Conservation (phyloP, 441 rosid genomes). For the Sinapis alba region DNA sequence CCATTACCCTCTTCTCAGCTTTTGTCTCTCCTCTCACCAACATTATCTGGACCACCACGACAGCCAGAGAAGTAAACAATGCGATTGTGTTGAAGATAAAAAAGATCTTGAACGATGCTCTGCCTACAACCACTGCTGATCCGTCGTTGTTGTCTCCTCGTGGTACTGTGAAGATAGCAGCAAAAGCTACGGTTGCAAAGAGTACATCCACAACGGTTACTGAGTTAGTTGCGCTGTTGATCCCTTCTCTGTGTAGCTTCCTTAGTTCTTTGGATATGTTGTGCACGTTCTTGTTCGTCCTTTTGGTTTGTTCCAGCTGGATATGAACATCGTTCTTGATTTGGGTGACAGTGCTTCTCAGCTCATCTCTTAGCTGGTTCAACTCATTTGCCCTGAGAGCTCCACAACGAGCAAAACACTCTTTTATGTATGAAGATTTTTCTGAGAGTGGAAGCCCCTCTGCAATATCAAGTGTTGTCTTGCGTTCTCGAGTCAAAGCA, state of each 20-base stretch:
- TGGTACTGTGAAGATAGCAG: constrained; percentile 92
- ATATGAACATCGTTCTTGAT: constrained; percentile 96
- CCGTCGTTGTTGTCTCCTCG: constrained; percentile 77
- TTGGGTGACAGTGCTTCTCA: constrained; percentile 90
- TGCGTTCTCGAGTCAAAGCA: constrained; percentile 85
- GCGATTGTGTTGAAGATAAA: constrained; percentile 95
- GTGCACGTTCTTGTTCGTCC: constrained; percentile 90
- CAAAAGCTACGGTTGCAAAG: constrained; percentile 97
- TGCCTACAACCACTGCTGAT: constrained; percentile 68
- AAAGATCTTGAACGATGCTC: constrained; percentile 83
- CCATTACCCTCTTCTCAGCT: constrained; percentile 92
- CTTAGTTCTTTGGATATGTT: constrained; percentile 95
- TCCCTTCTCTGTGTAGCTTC: constrained; percentile 95
- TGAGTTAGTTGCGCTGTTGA: constrained; percentile 94
- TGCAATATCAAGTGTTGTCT: constrained; percentile 94
- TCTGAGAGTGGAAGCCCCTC: constrained; percentile 88
- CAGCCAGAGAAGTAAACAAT: constrained; percentile 92
- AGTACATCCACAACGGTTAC: constrained; percentile 97
- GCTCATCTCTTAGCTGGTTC: constrained; percentile 94
- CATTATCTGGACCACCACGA: constrained; percentile 96
- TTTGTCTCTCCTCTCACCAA: constrained; percentile 96
- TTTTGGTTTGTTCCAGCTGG: constrained; percentile 89
- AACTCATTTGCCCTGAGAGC: constrained; percentile 91
- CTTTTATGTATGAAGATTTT: constrained; percentile 80
- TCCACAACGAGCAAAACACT: constrained; percentile 62